These are phyloP conservation scores for Medakamo hakoo DNA, from an alignment of 139 green algal genomes.

Conservation along the genomic window DNA sequence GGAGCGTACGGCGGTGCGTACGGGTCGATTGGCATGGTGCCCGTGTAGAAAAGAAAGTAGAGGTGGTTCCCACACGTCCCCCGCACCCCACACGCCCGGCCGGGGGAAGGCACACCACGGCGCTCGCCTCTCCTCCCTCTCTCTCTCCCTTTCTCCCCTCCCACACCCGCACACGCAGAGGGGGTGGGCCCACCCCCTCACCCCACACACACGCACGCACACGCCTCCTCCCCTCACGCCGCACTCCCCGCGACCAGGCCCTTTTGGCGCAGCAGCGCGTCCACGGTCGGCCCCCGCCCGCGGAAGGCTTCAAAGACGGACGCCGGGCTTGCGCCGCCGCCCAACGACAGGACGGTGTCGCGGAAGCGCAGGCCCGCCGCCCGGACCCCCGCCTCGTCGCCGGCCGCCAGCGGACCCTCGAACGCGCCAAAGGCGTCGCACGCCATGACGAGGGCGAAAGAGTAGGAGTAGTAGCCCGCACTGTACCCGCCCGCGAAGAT, in stretches of 20 bases:
- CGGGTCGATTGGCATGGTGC: too few relatives aligned
- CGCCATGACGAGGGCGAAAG: constrained; percentile 71
- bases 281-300: constrained; percentile 63
- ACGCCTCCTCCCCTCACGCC: constrained; percentile 7
- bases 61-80: too few relatives aligned
- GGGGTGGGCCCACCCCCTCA: too few relatives aligned
- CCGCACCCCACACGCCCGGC: too few relatives aligned
- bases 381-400: constrained; percentile 45
- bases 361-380: constrained; percentile 53
- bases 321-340: constrained; percentile 54
- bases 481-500: constrained; percentile 92
- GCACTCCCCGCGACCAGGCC: constrained; percentile 43
- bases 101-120: too few relatives aligned
- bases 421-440: constrained; percentile 90
- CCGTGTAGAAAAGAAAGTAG: too few relatives aligned
- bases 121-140: too few relatives aligned
- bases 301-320: constrained; percentile 79
- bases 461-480: constrained; percentile 45
- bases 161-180: too few relatives aligned
- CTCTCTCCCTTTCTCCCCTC: neutral
- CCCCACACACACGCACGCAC: too few relatives aligned
- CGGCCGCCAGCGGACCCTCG: constrained; percentile 64
- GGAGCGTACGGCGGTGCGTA: too few relatives aligned
- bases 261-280: constrained; percentile 71
- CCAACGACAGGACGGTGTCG: constrained; percentile 82